Conservation (phyloP, 2,329 filamentous ascomycete species). For the Penicillium sp. region DNA sequence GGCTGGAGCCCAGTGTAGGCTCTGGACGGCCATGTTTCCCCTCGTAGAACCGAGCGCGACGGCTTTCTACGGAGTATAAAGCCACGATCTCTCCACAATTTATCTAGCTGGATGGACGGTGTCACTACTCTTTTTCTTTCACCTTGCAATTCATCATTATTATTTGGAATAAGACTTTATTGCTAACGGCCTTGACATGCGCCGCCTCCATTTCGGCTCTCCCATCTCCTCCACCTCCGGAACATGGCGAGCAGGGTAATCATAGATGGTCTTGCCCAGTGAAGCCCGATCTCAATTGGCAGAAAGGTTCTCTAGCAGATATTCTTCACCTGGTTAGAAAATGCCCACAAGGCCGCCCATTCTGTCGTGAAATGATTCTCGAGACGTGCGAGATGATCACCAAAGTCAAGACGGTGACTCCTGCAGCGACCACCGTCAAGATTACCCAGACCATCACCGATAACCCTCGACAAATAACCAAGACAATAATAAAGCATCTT, state of each 20-base stretch:
- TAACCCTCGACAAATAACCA: neutral
- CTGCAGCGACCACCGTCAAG: neutral
- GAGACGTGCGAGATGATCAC: slow-evolving; percentile 4
- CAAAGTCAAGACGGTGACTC: slow-evolving; percentile 8
- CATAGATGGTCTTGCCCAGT: neutral
- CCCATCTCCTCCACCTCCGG: neutral
- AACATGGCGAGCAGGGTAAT: too few relatives aligned
- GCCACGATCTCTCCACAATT: neutral
- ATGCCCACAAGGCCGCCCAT: neutral
- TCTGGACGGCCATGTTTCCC: neutral
- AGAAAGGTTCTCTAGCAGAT: neutral
- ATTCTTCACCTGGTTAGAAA: neutral
- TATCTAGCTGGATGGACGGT: neutral
- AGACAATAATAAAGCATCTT: neutral
- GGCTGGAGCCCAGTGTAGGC: neutral
- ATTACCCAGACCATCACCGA: slow-evolving; percentile 10
- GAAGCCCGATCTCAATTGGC: neutral
- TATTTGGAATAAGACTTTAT: neutral
- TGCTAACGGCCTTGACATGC: neutral
- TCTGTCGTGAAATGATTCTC: neutral
- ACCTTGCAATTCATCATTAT: neutral
- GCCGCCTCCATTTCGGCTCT: slow-evolving; percentile 1
- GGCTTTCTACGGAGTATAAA: neutral
- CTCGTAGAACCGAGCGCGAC: neutral
- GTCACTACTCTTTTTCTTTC: neutral